Base-by-base conservation (phyloP, 495 filamentous ascomycete species). In the Hamigera avellanea region DNA sequence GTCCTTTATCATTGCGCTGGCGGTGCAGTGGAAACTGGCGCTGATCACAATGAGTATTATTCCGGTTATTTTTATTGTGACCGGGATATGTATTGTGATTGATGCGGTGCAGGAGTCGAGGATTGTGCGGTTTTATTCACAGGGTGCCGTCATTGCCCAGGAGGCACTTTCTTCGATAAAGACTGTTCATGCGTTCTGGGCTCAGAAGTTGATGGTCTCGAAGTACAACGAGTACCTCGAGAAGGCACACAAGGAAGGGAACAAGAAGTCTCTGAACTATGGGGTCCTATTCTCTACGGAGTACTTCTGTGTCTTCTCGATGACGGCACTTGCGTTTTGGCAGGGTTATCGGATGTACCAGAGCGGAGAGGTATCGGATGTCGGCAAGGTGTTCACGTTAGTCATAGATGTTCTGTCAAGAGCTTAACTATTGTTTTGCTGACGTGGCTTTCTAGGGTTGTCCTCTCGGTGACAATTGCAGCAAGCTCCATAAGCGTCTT, bases 151-250 rank as follows among this genome's bases (percentile, higher is more conserved):
- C 0, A 33, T 73, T 3, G 69, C 67, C 1, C 53, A 69, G 35
- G 62, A 58, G 13, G 62, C 57, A 3, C 51, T 75, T 14, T 53
- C 50, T 2, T 48, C 53, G 3, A 56, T 73, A 14, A 53, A 58
- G 21, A 61, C 63, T 2, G 62, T 76, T 0, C 68, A 72, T 30
- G 67, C 72, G 3, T 72, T 72, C 44, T 55, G 53, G 37, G 66
- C 63, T 2, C 50, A 55, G 5, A 43, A 54, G 5, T 31, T 33
- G 10, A 43, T 74, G 16, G 49, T 53, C 7, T 26, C 39, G 3
- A 50, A 53, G 8, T 64, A 67, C 33, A 32, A 52, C 10, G 41
- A 29, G 6, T 51, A 45, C 18, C 48, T 66, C 19, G 18, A 29
- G 2, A 21, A 30, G 3, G 57, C 57, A 2, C 41, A 59, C 10